Evolutionary conservation across 2,329 filamentous ascomycete species (phyloP).

Genomic region (Aspergillus versicolor): DNA sequence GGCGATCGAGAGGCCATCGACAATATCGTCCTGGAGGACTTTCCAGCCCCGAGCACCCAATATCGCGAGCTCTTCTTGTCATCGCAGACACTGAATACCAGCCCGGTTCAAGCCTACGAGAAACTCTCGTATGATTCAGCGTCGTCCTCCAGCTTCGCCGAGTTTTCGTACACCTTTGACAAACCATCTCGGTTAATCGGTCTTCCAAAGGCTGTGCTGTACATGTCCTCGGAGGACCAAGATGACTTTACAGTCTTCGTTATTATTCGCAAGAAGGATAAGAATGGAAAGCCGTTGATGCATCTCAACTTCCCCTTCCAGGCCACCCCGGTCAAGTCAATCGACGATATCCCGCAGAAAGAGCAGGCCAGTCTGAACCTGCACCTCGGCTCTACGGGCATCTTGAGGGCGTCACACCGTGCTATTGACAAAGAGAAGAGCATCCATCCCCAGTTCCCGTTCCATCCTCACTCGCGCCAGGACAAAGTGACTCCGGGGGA

Average conservation of each 20-base stretch:
- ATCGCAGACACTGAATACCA: constrained; percentile 10
- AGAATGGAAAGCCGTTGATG: constrained; percentile 42
- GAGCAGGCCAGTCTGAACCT: constrained; percentile 43
- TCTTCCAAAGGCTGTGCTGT: constrained; percentile 48
- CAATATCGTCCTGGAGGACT: constrained; percentile 34
- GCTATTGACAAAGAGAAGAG: constrained; percentile 34
- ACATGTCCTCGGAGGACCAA: constrained; percentile 43
- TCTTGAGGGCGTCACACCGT: constrained; percentile 48
- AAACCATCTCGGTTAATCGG: constrained; percentile 45
- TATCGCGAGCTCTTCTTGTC: constrained; percentile 35
- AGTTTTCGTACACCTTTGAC: constrained; percentile 44
- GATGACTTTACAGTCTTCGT: constrained; percentile 50
- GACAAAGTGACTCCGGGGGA: constrained; percentile 43
- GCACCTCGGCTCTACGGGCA: constrained; percentile 44
- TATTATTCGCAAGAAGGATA: constrained; percentile 46
- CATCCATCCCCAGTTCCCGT: constrained; percentile 34
- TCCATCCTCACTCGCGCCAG: constrained; percentile 42
- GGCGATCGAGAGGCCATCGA: constrained; percentile 29
- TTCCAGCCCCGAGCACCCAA: constrained; percentile 34
- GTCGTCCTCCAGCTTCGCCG: constrained; percentile 14
- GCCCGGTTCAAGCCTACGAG: not conserved
- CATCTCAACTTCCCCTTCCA: constrained; percentile 47
- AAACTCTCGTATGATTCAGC: constrained; percentile 36
- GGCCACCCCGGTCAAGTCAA: constrained; percentile 30
- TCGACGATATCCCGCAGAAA: constrained; percentile 29